A percentile compares a stretch with the other conserved stretches of the same genome.
These are phyloP conservation scores for Zymoseptoria tritici DNA, from an alignment of 2,329 filamentous ascomycete genomes.

Conservation along the genomic window DNA sequence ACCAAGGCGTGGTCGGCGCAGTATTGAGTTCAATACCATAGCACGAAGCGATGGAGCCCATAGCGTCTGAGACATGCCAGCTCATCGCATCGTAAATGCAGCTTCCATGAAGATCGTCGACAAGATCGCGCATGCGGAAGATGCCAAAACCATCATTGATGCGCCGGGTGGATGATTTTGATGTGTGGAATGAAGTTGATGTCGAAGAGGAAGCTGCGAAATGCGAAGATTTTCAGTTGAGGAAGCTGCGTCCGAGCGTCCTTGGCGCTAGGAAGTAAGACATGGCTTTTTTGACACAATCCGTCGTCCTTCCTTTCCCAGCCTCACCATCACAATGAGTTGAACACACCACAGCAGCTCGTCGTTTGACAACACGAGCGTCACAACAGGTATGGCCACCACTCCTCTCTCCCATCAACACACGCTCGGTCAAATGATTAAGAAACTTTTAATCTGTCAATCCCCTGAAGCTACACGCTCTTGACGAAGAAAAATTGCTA, in stretches of 20 bases:
- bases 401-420: neutral
- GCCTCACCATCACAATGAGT: slow-evolving; percentile 11
- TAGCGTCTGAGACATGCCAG: neutral
- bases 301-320: neutral
- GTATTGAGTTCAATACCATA: neutral
- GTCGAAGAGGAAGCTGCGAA: neutral
- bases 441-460: slow-evolving; percentile 69
- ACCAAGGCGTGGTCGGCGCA: neutral
- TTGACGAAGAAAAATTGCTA: slow-evolving; percentile 47
- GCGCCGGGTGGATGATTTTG: neutral
- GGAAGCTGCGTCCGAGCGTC: neutral
- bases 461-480: slow-evolving; percentile 60
- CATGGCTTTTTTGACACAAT: neutral
- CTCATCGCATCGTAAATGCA: neutral
- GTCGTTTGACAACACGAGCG: slow-evolving; percentile 4
- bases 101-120: neutral
- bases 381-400: slow-evolving; percentile 5
- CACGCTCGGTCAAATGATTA: slow-evolving; percentile 47
- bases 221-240: neutral
- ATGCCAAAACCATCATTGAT: neutral
- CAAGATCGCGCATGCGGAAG: neutral
- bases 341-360: slow-evolving; percentile 7
- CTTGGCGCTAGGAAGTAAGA: neutral
- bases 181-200: neutral
- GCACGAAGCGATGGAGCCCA: neutral